These are phyloP conservation scores for Psilocybe sp. DNA, from an alignment of 768 basidiomycete species.

Conservation along the genomic window DNA sequence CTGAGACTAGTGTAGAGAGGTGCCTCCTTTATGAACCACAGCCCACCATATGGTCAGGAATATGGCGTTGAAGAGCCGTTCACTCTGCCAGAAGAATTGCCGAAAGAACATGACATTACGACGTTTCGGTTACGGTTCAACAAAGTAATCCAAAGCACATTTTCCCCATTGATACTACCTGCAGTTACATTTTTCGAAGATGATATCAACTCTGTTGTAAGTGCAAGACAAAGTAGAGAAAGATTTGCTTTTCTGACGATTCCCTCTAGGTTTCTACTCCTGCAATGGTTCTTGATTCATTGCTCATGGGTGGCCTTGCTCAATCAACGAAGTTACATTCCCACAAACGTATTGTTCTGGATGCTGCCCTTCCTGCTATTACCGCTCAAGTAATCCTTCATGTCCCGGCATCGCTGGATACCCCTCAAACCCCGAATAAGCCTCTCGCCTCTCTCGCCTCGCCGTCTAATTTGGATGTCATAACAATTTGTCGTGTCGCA, in stretches of 20 bases:
- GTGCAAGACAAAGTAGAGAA: slow-evolving; percentile 9
- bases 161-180: slow-evolving; percentile 57
- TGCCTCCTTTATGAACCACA: slow-evolving; percentile 11
- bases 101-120: slow-evolving; percentile 27
- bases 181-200: slow-evolving; percentile 42
- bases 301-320: slow-evolving; percentile 36
- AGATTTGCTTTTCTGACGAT: background rate
- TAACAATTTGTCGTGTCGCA: slow-evolving; percentile 22
- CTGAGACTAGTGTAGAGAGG: slow-evolving; percentile 19
- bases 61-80: background rate
- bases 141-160: slow-evolving; percentile 34
- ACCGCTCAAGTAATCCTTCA: slow-evolving; percentile 48
- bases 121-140: slow-evolving; percentile 39
- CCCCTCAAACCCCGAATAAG: slow-evolving; percentile 25
- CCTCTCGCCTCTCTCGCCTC: slow-evolving; percentile 12
- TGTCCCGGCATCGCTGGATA: slow-evolving; percentile 32
- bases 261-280: slow-evolving; percentile 27
- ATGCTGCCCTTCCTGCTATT: slow-evolving; percentile 37
- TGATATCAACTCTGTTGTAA: slow-evolving; percentile 46
- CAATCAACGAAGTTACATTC: slow-evolving; percentile 22
- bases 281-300: slow-evolving; percentile 36
- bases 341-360: slow-evolving; percentile 30
- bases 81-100: slow-evolving; percentile 11
- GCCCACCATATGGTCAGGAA: background rate
- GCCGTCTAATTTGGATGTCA: slow-evolving; percentile 29